Evolutionary conservation across 805 yeast genomes (phyloP).

Genomic region (Hanseniaspora valbyensis): DNA sequence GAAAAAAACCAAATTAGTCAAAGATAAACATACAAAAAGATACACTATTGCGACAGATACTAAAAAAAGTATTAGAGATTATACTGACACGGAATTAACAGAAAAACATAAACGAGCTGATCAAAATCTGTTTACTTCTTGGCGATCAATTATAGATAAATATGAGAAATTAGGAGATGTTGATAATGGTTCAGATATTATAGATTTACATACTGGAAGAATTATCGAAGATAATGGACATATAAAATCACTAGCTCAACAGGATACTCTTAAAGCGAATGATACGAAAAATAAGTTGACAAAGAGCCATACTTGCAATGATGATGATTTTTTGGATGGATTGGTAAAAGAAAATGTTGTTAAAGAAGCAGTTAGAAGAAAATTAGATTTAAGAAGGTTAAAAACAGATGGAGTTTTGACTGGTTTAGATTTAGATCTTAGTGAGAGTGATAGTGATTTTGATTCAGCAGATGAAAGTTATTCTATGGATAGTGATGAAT

Average conservation of each 20-base stretch:
- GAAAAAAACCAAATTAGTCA: not conserved
- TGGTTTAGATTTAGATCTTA: conserved; percentile 1
- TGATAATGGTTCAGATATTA: conserved; percentile 46
- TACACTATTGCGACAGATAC: conserved; percentile 27
- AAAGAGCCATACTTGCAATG: conserved; percentile 22
- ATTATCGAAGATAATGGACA: conserved; percentile 63
- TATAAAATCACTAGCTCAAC: conserved; percentile 32
- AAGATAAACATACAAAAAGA: conserved; percentile 19
- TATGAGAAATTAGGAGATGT: conserved; percentile 36
- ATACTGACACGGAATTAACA: conserved; percentile 29
- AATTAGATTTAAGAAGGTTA: conserved; percentile 4
- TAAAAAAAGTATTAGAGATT: conserved; percentile 18
- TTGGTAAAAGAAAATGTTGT: not conserved
- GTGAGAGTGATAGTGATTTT: conserved; percentile 1
- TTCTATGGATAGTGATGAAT: not conserved
- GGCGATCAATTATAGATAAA: conserved; percentile 45
- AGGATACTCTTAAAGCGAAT: conserved; percentile 16
- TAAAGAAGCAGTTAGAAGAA: conserved; percentile 1
- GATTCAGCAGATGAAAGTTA: conserved; percentile 6
- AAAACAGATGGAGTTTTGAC: conserved; percentile 4
- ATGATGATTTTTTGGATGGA: conserved; percentile 16
- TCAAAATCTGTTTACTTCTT: conserved; percentile 30
- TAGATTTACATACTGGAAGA: conserved; percentile 56
- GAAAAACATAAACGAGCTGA: conserved; percentile 29
- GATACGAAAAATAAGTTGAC: conserved; percentile 19